Percentiles rank a stretch among this genome's conserved stretches.
These are phyloP conservation scores for Cladobotryum protrusum DNA, from an alignment of 2,329 filamentous ascomycete species.

Conservation along the genomic window DNA sequence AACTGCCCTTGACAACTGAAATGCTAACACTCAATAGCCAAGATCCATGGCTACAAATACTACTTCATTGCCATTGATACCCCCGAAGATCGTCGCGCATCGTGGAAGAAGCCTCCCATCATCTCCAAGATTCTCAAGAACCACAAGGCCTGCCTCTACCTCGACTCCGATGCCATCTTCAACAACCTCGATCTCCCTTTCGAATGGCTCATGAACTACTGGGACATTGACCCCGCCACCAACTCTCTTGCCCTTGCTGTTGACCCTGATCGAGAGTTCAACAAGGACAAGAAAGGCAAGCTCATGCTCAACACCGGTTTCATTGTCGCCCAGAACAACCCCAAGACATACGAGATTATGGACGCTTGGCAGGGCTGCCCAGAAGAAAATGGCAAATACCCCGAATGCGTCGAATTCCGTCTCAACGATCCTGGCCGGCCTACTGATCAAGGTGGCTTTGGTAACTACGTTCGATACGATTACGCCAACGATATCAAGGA, in stretches of 20 bases:
- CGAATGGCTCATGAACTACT: conserved; percentile 44
- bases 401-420: conserved; percentile 34
- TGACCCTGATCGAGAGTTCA: conserved; percentile 32
- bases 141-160: conserved; percentile 37
- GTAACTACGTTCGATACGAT: conserved; percentile 37
- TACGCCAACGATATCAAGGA: conserved; percentile 34
- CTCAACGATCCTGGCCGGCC: conserved; percentile 30
- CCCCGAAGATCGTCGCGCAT: conserved; percentile 36
- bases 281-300: conserved; percentile 34
- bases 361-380: conserved; percentile 42
- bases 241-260: conserved; percentile 37
- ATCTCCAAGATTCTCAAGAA: conserved; percentile 37
- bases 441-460: conserved; percentile 39
- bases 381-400: conserved; percentile 31
- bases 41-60: conserved; percentile 43
- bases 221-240: conserved; percentile 32
- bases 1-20: not conserved
- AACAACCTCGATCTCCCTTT: conserved; percentile 37
- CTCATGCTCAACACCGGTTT: conserved; percentile 47
- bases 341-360: conserved; percentile 41
- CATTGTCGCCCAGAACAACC: conserved; percentile 47
- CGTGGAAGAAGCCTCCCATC: conserved; percentile 40
- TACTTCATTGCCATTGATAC: conserved; percentile 36
- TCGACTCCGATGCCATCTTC: conserved; percentile 42
- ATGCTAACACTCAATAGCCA: conserved; percentile 22